Conservation (phyloP, 495 filamentous ascomycete species). For the Neurospora sp. region DNA sequence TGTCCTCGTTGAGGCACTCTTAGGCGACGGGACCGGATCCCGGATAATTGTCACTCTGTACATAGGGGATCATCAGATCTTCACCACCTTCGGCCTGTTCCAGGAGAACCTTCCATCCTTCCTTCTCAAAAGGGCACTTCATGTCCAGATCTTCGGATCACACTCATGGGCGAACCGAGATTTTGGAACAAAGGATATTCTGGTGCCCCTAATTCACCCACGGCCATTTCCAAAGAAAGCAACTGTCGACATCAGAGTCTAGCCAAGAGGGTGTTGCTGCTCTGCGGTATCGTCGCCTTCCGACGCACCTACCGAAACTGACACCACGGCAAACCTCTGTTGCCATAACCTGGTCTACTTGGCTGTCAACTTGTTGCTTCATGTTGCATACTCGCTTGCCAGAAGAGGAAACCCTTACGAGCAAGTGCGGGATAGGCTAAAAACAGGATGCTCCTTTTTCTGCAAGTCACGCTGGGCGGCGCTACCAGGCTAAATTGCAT, state of each 20-base stretch:
- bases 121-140: slow-evolving; percentile 1
- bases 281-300: neutral
- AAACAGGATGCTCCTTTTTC: neutral
- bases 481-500: slow-evolving; percentile 2
- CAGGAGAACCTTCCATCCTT: slow-evolving; percentile 1
- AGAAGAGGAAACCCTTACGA: neutral
- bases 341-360: neutral
- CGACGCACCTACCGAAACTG: neutral
- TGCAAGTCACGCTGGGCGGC: neutral
- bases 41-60: neutral
- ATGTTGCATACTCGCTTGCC: neutral
- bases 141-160: neutral
- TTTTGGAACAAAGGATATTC: neutral
- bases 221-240: neutral
- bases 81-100: neutral
- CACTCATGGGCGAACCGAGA: neutral
- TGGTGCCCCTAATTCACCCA: neutral
- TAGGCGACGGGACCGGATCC: neutral
- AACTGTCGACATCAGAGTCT: neutral
- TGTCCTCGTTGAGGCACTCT: neutral
- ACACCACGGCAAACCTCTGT: neutral
- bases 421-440: neutral
- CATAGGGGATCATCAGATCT: neutral
- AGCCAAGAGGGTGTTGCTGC: neutral
- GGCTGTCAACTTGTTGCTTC: neutral